Percentiles rank a stretch among this genome's conserved stretches.
phyloP scores from a whole-genome alignment of 768 basidiomycete species.

The Paxillus ammoniavirescens region DNA sequence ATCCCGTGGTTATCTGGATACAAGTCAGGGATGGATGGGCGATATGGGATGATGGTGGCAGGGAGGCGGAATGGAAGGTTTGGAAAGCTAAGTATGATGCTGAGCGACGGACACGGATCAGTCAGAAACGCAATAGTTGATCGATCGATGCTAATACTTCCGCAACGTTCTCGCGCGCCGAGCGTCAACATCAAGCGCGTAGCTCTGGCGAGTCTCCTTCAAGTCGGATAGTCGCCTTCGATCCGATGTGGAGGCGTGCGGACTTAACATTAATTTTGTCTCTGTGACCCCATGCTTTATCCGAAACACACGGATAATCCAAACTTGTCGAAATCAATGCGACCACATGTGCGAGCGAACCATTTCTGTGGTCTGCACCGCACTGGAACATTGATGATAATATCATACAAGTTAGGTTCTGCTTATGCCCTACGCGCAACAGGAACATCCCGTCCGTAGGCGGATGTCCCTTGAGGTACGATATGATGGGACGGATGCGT shows the following conservation, averaged over 20 bases:
- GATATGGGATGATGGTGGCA: conserved; percentile 77
- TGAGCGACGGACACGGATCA: conserved; percentile 25
- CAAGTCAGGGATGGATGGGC: conserved; percentile 81
- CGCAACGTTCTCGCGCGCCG: no score
- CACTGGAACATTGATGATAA: conserved; percentile 46
- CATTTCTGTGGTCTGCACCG: conserved; percentile 46
- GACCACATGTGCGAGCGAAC: conserved; percentile 36
- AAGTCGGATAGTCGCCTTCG: no score
- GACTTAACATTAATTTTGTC: no score
- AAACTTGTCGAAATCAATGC: conserved; percentile 35
- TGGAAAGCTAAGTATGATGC: conserved; percentile 63
- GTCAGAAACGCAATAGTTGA: conserved; percentile 19
- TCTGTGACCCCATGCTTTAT: neutral
- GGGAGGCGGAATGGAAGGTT: conserved; percentile 63
- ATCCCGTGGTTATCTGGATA: conserved; percentile 62
- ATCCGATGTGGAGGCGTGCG: no score
- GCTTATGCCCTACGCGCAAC: neutral
- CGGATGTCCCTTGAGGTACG: conserved; percentile 43
- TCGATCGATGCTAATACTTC: no score
- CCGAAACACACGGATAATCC: neutral
- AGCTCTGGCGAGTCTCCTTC: no score
- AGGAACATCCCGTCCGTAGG: conserved; percentile 23
- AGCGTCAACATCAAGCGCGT: no score
- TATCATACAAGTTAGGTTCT: conserved; percentile 40
- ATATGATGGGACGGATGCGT: conserved; percentile 48